phyloP scores from a whole-genome alignment of 1,284 basidiomycete species.

The Athelia psychrophila region DNA sequence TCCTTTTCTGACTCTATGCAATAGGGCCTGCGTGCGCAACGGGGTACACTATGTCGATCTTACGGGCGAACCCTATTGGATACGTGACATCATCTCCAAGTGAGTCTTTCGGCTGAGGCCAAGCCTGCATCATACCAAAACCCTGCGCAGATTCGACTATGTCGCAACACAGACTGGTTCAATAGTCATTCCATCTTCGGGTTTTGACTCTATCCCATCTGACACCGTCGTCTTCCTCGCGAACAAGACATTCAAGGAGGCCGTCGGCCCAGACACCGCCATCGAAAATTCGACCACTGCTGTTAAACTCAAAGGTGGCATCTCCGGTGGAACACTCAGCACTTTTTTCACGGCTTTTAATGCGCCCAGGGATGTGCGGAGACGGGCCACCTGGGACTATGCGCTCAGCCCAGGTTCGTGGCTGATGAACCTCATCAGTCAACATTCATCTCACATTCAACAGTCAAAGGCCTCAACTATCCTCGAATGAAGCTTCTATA shows the following conservation, averaged over 20 bases:
- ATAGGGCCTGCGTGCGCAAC: slow-evolving; percentile 22
- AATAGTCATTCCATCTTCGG: slow-evolving; percentile 69
- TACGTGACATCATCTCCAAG: slow-evolving; percentile 46
- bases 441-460: slow-evolving; percentile 10
- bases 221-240: slow-evolving; percentile 61
- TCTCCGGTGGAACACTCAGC: slow-evolving; percentile 73
- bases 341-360: slow-evolving; percentile 49
- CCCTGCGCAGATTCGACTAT: slow-evolving; percentile 50
- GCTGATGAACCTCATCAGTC: slow-evolving; percentile 12
- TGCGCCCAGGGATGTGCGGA: slow-evolving; percentile 37
- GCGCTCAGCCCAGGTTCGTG: slow-evolving; percentile 53
- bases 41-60: slow-evolving; percentile 57
- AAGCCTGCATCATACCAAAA: background rate
- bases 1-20: background rate
- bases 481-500: slow-evolving; percentile 41
- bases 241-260: slow-evolving; percentile 39
- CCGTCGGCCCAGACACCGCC: slow-evolving; percentile 10
- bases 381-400: slow-evolving; percentile 37
- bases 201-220: slow-evolving; percentile 72
- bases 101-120: slow-evolving; percentile 18
- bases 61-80: slow-evolving; percentile 49
- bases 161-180: slow-evolving; percentile 62
- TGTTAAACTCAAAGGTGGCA: slow-evolving; percentile 45
- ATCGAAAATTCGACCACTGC: slow-evolving; percentile 40
- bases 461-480: slow-evolving; percentile 29